Conservation (phyloP, 1,139 yeast genomes). For the Yamadazyma songkhlaensis region DNA sequence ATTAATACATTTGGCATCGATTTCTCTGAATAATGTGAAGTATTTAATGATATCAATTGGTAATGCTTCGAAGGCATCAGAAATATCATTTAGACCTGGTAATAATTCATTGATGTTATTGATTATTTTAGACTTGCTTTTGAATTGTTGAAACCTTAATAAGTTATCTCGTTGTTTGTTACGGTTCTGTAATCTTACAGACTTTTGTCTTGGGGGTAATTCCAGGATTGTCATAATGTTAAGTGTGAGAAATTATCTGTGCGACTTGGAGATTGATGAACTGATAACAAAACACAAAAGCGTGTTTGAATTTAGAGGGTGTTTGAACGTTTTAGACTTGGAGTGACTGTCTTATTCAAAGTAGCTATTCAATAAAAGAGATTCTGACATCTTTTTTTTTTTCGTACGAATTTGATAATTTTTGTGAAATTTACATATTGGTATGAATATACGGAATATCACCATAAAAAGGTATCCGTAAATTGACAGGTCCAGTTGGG, state of each 20-base stretch:
- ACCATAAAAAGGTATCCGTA: too few relatives aligned
- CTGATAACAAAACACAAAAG: too few relatives aligned
- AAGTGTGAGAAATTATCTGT: neutral
- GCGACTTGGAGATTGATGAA: neutral
- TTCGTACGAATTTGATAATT: too few relatives aligned
- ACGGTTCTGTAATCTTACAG: constrained; percentile 42
- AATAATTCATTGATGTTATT: constrained; percentile 46
- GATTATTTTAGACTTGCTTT: constrained; percentile 31
- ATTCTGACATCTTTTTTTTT: too few relatives aligned
- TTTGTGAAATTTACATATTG: too few relatives aligned
- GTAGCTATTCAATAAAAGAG: too few relatives aligned
- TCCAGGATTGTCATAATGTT: constrained; percentile 29
- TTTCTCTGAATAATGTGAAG: constrained; percentile 84
- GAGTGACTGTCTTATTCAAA: too few relatives aligned
- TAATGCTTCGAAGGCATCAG: constrained; percentile 88
- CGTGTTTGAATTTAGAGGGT: too few relatives aligned
- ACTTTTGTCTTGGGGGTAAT: constrained; percentile 47
- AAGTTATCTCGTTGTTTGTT: constrained; percentile 19
- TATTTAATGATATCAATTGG: constrained; percentile 83
- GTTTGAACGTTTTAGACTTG: too few relatives aligned
- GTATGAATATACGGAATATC: too few relatives aligned
- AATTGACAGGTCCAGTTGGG: too few relatives aligned
- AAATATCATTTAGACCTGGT: constrained; percentile 89
- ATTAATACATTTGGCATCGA: constrained; percentile 88
- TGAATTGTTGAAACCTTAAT: constrained; percentile 33